These are phyloP conservation scores for Furculomyces boomerangus DNA, from an alignment of 371 early-diverging fungal species.

Conservation along the genomic window DNA sequence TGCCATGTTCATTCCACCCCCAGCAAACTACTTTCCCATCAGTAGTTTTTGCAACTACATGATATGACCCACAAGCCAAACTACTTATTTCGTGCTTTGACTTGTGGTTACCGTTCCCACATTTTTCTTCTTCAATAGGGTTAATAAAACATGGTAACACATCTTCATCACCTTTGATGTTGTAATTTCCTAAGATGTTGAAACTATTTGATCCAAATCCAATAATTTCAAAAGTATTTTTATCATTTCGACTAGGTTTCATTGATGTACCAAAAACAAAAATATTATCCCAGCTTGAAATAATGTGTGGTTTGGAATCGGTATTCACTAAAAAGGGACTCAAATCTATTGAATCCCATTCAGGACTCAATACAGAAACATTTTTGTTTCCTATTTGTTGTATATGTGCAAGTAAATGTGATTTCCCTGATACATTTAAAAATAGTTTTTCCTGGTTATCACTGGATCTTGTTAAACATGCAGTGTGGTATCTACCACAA, in stretches of 20 bases:
- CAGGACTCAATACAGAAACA: neutral
- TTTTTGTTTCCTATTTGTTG: neutral
- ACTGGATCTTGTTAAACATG: neutral
- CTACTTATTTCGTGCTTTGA: slow-evolving; percentile 8
- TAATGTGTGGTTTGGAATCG: neutral
- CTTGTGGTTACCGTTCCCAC: slow-evolving; percentile 13
- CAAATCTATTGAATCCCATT: neutral
- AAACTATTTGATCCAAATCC: slow-evolving; percentile 10
- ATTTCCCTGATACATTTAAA: neutral
- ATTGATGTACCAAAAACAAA: neutral
- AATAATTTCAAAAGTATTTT: neutral
- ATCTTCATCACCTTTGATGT: slow-evolving; percentile 28
- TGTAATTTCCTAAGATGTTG: neutral
- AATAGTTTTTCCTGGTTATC: neutral
- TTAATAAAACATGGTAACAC: slow-evolving; percentile 35
- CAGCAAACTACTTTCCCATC: slow-evolving; percentile 33
- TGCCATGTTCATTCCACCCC: slow-evolving; percentile 95
- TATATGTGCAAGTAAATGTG: neutral
- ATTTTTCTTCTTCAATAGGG: slow-evolving; percentile 20
- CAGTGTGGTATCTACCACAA: neutral
- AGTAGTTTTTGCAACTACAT: slow-evolving; percentile 32
- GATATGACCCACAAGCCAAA: slow-evolving; percentile 62
- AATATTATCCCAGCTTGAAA: slow-evolving; percentile 1
- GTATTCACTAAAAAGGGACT: neutral
- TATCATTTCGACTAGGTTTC: neutral